Percentiles rank a stretch among this genome's conserved stretches.
Conservation (phyloP, 2,329 filamentous ascomycete genomes). For the Fusarium nanum region DNA sequence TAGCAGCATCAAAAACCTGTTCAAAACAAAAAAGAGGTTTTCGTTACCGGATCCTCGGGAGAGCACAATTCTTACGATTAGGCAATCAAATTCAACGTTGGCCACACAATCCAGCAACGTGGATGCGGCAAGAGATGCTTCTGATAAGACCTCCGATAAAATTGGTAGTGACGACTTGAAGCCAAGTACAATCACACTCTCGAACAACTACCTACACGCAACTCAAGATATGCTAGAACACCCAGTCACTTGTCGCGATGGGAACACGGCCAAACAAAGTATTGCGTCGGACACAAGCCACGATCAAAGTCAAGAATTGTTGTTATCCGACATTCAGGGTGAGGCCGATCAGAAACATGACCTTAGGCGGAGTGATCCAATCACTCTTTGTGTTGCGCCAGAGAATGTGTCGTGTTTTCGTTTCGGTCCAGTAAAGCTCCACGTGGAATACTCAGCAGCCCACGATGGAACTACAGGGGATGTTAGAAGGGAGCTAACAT, state of each 20-base stretch:
- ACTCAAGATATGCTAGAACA: not conserved
- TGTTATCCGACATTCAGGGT: not conserved
- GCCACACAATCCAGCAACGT: not conserved
- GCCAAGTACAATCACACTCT: not conserved
- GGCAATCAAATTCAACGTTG: not conserved
- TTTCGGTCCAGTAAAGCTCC: not conserved
- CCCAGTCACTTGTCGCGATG: not conserved
- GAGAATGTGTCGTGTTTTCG: not conserved
- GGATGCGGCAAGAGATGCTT: not conserved
- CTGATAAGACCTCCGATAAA: not conserved
- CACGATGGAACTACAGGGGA: no score
- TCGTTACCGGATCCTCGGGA: not conserved
- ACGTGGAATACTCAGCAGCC: not conserved
- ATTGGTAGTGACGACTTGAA: not conserved
- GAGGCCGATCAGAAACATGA: not conserved
- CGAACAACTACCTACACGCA: not conserved
- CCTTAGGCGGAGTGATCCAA: no score
- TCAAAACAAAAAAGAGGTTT: not conserved
- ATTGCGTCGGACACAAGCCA: not conserved
- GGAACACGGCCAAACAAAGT: not conserved
- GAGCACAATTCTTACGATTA: not conserved
- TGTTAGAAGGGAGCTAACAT: not conserved
- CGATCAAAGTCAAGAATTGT: not conserved
- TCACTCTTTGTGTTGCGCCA: not conserved
- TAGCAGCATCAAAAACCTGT: not conserved